Conservation (phyloP, 2,329 filamentous ascomycete species). For the Dichotomopilus funicola region DNA sequence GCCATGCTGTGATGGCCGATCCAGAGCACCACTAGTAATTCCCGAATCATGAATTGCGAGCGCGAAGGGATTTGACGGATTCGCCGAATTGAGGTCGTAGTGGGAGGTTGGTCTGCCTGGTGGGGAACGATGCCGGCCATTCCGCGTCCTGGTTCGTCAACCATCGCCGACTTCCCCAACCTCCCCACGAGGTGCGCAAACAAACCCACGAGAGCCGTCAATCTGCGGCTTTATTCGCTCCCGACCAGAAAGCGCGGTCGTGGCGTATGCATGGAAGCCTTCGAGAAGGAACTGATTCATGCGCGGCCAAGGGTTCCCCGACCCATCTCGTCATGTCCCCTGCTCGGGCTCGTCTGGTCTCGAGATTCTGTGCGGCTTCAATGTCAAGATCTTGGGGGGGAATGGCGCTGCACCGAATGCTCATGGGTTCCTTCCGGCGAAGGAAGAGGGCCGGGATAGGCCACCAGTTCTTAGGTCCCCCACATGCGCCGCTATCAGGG, state of each 20-base stretch:
- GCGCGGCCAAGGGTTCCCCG: conserved; percentile 6
- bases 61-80: neutral
- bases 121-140: conserved; percentile 8
- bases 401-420: too few species aligned
- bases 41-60: too few species aligned
- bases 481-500: too few species aligned
- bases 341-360: neutral
- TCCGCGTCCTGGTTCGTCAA: conserved; percentile 8
- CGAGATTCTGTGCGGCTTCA: too few species aligned
- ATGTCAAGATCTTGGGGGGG: neutral
- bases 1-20: too few species aligned
- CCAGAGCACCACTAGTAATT: too few species aligned
- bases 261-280: conserved; percentile 17
- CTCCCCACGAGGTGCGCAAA: neutral
- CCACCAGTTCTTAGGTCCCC: too few species aligned
- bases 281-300: conserved; percentile 16
- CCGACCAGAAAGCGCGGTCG: conserved; percentile 8
- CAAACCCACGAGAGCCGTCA: neutral
- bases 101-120: neutral
- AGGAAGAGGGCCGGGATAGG: too few species aligned
- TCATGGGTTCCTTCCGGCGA: too few species aligned
- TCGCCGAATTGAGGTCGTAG: neutral
- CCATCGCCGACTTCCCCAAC: neutral
- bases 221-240: conserved; percentile 1
- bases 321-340: neutral